A percentile compares a stretch with the other conserved stretches of the same genome.
Evolutionary conservation across 2,329 filamentous ascomycete species (phyloP).

Genomic region (Tolypocladium amazonense): DNA sequence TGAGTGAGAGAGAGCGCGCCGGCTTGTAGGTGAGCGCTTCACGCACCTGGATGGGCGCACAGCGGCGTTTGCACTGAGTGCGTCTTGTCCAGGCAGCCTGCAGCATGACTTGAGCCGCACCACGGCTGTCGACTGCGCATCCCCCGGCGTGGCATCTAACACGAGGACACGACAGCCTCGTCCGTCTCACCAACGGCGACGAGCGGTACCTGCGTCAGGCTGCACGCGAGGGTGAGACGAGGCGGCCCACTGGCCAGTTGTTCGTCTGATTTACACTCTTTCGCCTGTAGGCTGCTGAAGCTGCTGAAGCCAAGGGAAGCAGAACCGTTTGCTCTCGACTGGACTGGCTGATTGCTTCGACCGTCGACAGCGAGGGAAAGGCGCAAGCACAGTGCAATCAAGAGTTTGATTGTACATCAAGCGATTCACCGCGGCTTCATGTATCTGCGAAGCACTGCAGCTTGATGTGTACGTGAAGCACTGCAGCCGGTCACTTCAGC

Average conservation of each 20-base stretch:
- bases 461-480: too few species aligned
- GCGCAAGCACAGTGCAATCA: background rate
- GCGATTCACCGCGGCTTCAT: background rate
- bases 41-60: background rate
- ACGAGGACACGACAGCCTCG: background rate
- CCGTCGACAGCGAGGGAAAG: too few species aligned
- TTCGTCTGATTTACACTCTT: background rate
- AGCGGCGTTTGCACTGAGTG: background rate
- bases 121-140: background rate
- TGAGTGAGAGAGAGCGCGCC: background rate
- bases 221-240: background rate
- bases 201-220: background rate
- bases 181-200: background rate
- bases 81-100: background rate
- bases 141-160: background rate
- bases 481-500: background rate
- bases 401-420: background rate
- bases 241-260: background rate
- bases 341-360: background rate
- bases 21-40: background rate
- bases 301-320: background rate
- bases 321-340: background rate
- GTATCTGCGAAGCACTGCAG: background rate
- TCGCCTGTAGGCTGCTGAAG: background rate
- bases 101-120: background rate